Evolutionary conservation across 768 basidiomycete species (phyloP), one percentile per base, ranked within the genome.

Genomic region (Agaricus blazei): DNA sequence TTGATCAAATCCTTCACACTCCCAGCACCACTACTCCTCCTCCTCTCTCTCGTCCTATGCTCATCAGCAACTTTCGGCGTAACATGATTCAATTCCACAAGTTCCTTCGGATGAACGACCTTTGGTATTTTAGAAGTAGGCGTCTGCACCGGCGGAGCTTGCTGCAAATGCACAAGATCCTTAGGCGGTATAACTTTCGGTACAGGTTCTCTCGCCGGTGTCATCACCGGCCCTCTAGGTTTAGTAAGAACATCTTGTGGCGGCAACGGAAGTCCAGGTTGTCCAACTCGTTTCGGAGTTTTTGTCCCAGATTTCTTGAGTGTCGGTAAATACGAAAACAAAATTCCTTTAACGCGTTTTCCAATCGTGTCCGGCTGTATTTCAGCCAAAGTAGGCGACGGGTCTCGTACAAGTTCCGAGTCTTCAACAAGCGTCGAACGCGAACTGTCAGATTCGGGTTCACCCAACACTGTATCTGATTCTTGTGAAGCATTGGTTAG

Each of bases 1-100:
- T 69, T 75, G 50, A 90, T 81, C 52, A 91, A 65, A 50, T 90
- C 88, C 68, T 79, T 88, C 55, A 91, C 89, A 61, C 87, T 89
- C 49, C 78, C 75, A 12, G 79, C 81, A 62, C 88, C 88, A 56
- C 80, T 83, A 62, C 83, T 72, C 55, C 88, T 70, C n/a, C 71
- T 72, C 45, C 71, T 66, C 24, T 34, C 46, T 14, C 31, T 48
- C 42, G 3, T 46, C n/a, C 24, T 34, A 27, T 54, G 50, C 9
- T 56, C 59, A 23, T 63, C 50, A 41, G 62, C 59, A 15, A 63
- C 63, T 2, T 68, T 66, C 14, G 74, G 69, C 6, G 74, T 66
- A 12, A 77, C 70, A 24, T 71, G 74, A 48, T 80, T 78, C 37
- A 88, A 70, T 48, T 87, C 76, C 2, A 86, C 80, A 9, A 87